Evolutionary conservation across 2,329 filamentous ascomycete species (phyloP).

Genomic region (Colletotrichum tofieldiae): DNA sequence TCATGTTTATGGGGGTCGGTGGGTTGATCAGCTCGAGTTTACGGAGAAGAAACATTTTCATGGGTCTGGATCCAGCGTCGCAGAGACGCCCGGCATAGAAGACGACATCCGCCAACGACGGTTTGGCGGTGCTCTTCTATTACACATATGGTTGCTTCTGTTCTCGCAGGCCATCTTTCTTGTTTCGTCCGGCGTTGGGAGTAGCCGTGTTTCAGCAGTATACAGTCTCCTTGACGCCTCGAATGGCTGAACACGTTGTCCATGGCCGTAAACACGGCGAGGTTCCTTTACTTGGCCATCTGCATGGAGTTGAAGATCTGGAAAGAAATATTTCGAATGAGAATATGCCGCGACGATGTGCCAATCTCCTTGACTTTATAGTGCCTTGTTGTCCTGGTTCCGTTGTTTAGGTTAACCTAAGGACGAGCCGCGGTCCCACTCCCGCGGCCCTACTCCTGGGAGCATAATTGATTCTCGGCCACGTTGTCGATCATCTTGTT

Average conservation of each 20-base stretch:
- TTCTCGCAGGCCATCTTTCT: conserved; percentile 11
- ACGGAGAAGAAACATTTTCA: conserved; percentile 7
- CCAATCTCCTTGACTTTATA: background rate
- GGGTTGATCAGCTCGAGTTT: conserved; percentile 12
- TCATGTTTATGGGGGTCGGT: background rate
- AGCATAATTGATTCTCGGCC: background rate
- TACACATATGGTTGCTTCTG: conserved; percentile 13
- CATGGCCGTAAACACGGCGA: background rate
- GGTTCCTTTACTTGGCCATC: background rate
- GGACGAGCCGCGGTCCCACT: no score
- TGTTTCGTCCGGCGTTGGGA: conserved; percentile 39
- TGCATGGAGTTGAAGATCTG: background rate
- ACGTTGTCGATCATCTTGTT: background rate
- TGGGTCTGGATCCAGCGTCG: conserved; percentile 17
- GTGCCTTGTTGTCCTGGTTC: background rate
- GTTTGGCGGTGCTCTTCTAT: background rate
- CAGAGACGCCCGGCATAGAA: conserved; percentile 12
- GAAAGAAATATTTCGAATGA: background rate
- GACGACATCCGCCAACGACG: background rate
- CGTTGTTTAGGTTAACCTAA: no score
- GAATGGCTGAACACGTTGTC: background rate
- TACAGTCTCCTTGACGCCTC: conserved; percentile 10
- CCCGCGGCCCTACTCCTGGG: no score
- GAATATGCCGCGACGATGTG: background rate
- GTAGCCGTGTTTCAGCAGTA: conserved; percentile 32